Percentiles rank a stretch among this genome's conserved stretches.
Evolutionary conservation across 768 basidiomycete species (phyloP).

Genomic region (Clitopilus hobsonii): DNA sequence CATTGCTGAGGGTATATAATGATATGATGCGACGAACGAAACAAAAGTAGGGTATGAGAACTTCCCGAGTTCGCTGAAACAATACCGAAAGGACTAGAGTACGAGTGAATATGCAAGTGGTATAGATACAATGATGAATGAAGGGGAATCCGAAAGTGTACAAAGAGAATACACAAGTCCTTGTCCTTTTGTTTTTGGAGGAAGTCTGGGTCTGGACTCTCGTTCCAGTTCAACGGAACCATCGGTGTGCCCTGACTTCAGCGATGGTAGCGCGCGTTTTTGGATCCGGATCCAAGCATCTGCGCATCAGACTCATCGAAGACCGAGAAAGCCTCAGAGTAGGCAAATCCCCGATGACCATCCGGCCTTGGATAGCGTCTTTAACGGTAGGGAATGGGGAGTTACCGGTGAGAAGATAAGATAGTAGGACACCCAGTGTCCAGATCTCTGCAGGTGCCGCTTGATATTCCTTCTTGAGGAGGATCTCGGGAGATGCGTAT

Average conservation of each 20-base stretch:
- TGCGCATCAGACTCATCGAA: slow-evolving; percentile 60
- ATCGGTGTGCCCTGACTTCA: slow-evolving; percentile 80
- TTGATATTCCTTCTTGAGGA: slow-evolving; percentile 82
- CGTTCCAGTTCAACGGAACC: slow-evolving; percentile 54
- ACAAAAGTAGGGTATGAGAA: neutral
- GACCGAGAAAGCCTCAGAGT: slow-evolving; percentile 34
- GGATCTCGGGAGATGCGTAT: slow-evolving; percentile 93
- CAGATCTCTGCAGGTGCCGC: slow-evolving; percentile 95
- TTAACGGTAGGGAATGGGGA: slow-evolving; percentile 90
- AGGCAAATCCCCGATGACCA: slow-evolving; percentile 43
- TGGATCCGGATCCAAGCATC: slow-evolving; percentile 85
- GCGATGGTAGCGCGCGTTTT: slow-evolving; percentile 73
- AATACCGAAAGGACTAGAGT: too few relatives aligned
- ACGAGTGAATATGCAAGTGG: neutral
- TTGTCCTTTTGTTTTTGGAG: too few relatives aligned
- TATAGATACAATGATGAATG: neutral
- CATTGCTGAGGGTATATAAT: neutral
- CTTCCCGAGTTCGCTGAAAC: neutral
- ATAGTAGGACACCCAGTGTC: slow-evolving; percentile 93
- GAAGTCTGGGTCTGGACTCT: too few relatives aligned
- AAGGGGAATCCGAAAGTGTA: too few relatives aligned
- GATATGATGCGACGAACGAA: neutral
- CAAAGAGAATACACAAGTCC: neutral
- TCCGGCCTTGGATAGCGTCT: slow-evolving; percentile 66
- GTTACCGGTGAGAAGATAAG: slow-evolving; percentile 87